Evolutionary conservation across 768 basidiomycete genomes (phyloP).

Genomic region (Tulasnella sp.): DNA sequence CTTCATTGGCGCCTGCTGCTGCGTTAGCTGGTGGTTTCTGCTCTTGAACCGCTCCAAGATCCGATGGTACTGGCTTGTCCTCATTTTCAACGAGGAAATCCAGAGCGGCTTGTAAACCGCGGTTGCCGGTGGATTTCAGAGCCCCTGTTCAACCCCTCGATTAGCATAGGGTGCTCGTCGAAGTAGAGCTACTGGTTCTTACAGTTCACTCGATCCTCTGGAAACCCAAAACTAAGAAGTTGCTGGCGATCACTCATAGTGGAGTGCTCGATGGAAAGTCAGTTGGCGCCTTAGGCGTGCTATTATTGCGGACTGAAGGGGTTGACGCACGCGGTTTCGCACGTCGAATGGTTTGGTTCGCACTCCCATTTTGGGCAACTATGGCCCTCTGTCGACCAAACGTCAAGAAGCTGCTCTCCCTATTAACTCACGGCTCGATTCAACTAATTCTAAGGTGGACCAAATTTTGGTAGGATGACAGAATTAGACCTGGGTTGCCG

Average conservation of each 20-base stretch:
- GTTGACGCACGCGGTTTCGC: neutral
- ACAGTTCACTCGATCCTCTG: slow-evolving; percentile 52
- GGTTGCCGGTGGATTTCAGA: slow-evolving; percentile 72
- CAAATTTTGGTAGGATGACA: too few species aligned
- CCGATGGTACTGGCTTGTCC: slow-evolving; percentile 64
- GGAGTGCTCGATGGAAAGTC: neutral
- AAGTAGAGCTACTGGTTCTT: slow-evolving; percentile 37
- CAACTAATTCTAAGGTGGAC: too few species aligned
- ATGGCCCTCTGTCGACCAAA: too few species aligned
- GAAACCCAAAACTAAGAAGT: slow-evolving; percentile 83
- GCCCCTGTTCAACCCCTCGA: slow-evolving; percentile 59
- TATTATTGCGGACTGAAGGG: neutral
- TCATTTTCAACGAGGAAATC: slow-evolving; percentile 84
- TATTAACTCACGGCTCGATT: too few species aligned
- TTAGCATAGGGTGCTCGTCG: neutral
- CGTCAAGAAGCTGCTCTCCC: too few species aligned
- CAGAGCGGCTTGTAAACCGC: slow-evolving; percentile 88
- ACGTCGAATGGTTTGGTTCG: too few species aligned
- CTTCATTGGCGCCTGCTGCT: slow-evolving; percentile 40
- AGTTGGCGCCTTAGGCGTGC: neutral
- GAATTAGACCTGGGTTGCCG: too few species aligned
- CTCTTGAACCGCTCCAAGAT: slow-evolving; percentile 46
- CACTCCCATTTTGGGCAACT: too few species aligned
- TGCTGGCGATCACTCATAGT: slow-evolving; percentile 45
- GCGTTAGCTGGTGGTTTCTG: slow-evolving; percentile 45